These are phyloP conservation scores for Epichloe baconii DNA, from an alignment of 2,329 filamentous ascomycete species.

Conservation along the genomic window DNA sequence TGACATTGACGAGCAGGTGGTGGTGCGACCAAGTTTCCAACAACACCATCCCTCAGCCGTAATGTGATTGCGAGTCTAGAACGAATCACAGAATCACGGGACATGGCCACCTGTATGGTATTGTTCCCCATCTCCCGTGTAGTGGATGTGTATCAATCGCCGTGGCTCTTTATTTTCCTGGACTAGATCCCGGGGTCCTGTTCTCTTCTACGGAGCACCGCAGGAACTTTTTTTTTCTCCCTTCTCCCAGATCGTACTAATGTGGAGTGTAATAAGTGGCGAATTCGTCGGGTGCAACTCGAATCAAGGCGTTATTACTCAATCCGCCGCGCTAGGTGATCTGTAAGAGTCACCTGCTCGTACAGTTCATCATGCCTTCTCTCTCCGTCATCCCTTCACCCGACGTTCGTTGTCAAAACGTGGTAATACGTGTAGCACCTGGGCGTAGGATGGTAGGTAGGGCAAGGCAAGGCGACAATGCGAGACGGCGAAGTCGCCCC, in stretches of 20 bases:
- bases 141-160: neutral
- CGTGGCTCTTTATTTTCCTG: neutral
- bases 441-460: neutral
- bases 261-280: neutral
- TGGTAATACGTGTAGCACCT: neutral
- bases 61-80: constrained; percentile 1
- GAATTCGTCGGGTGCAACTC: neutral
- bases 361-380: neutral
- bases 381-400: too few relatives aligned
- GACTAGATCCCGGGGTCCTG: neutral
- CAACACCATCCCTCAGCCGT: too few relatives aligned
- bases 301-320: neutral
- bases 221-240: too few relatives aligned
- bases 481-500: neutral
- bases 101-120: neutral
- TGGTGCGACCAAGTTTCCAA: neutral
- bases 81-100: neutral
- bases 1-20: neutral
- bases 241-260: neutral
- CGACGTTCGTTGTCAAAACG: neutral
- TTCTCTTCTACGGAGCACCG: neutral
- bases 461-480: neutral
- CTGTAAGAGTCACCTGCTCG: neutral
- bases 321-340: neutral
- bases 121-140: neutral